Percentiles rank a stretch among this genome's conserved stretches.
phyloP scores from a whole-genome alignment of 768 basidiomycete species.

The Boletus rufocinnamomeus region DNA sequence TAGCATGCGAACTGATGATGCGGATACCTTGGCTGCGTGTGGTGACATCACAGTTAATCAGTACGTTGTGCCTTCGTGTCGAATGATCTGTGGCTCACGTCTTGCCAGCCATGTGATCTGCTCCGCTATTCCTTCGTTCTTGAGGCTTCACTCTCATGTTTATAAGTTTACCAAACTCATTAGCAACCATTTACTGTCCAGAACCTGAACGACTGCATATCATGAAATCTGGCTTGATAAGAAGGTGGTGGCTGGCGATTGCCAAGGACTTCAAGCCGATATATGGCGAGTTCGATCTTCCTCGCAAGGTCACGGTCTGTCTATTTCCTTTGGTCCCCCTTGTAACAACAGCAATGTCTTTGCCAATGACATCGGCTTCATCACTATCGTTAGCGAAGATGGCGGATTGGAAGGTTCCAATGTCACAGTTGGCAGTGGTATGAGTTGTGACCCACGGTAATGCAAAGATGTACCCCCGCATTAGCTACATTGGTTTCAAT shows the following conservation, averaged over 20 bases:
- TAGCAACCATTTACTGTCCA: slow-evolving; percentile 39
- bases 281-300: slow-evolving; percentile 47
- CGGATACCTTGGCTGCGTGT: slow-evolving; percentile 96
- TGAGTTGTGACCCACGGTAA: too few species aligned
- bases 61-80: too few species aligned
- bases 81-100: slow-evolving; percentile 5
- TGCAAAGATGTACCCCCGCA: too few species aligned
- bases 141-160: slow-evolving; percentile 46
- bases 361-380: slow-evolving; percentile 94
- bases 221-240: slow-evolving; percentile 53
- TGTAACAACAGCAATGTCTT: slow-evolving; percentile 66
- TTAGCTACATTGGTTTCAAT: slow-evolving; percentile 29
- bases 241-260: slow-evolving; percentile 38
- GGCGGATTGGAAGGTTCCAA: too few species aligned
- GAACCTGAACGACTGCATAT: slow-evolving; percentile 87
- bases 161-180: slow-evolving; percentile 81
- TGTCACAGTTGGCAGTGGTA: too few species aligned
- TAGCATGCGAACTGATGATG: slow-evolving; percentile 95
- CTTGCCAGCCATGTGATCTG: slow-evolving; percentile 78
- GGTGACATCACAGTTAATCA: slow-evolving; percentile 91
- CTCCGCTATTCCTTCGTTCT: slow-evolving; percentile 76
- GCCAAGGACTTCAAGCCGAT: too few species aligned
- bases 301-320: slow-evolving; percentile 43
- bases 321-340: too few species aligned
- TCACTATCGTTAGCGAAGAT: slow-evolving; percentile 61